Conservation (phyloP, 352 stramenopile genomes). For the Phytophthora idaei region DNA sequence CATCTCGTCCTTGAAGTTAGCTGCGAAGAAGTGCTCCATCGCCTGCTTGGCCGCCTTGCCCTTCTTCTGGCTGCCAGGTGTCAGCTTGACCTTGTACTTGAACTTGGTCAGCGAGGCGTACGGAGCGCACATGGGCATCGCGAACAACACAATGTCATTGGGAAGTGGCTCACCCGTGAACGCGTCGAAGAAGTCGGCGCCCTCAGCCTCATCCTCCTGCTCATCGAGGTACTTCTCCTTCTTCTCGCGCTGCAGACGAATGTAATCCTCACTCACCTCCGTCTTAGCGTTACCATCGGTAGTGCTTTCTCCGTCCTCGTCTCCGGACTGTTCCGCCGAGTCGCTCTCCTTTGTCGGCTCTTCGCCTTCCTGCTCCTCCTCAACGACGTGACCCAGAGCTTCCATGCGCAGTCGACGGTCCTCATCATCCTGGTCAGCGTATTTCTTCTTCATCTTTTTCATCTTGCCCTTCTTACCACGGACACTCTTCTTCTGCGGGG, state of each 20-base stretch:
- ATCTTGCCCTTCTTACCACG: slow-evolving; percentile 95
- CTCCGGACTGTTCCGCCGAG: slow-evolving; percentile 20
- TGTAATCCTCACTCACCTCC: slow-evolving; percentile 58
- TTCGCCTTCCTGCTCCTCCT: slow-evolving; percentile 40
- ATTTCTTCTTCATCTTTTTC: slow-evolving; percentile 97
- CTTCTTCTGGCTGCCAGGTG: slow-evolving; percentile 89
- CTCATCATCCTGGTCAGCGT: slow-evolving; percentile 96
- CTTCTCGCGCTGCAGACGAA: slow-evolving; percentile 78
- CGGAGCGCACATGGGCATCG: slow-evolving; percentile 91
- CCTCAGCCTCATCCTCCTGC: slow-evolving; percentile 82
- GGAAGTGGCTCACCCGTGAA: slow-evolving; percentile 83
- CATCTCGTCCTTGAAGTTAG: slow-evolving; percentile 77
- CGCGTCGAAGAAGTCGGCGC: slow-evolving; percentile 80
- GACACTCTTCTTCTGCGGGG: slow-evolving; percentile 46
- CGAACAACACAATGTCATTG: slow-evolving; percentile 88
- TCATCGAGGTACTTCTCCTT: slow-evolving; percentile 87
- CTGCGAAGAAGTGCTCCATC: slow-evolving; percentile 84
- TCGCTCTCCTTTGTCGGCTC: slow-evolving; percentile 30
- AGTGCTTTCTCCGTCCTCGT: slow-evolving; percentile 21
- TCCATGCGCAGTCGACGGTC: slow-evolving; percentile 93
- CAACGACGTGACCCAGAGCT: slow-evolving; percentile 76
- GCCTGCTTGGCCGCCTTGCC: slow-evolving; percentile 90
- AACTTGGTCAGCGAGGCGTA: slow-evolving; percentile 87
- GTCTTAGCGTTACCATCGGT: slow-evolving; percentile 9
- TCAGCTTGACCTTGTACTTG: slow-evolving; percentile 94